Evolutionary conservation across 192 early-diverging fungal genomes (phyloP).

Genomic region (Entomortierella parvispora): DNA sequence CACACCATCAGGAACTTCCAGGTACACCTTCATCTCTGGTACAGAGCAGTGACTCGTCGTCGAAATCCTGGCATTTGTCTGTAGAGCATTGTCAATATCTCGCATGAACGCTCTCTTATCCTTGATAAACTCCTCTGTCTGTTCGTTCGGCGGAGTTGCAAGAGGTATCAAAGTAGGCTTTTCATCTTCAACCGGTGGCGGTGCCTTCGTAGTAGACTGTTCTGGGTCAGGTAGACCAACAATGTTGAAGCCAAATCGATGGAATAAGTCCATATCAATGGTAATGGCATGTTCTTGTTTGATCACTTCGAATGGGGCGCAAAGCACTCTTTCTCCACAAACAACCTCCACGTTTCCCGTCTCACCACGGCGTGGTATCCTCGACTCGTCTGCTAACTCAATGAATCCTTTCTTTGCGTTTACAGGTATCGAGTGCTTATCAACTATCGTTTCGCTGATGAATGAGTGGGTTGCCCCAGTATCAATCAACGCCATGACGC

Average conservation of each 20-base stretch:
- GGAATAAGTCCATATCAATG: constrained; percentile 12
- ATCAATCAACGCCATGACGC: constrained; percentile 4
- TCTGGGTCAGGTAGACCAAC: constrained; percentile 6
- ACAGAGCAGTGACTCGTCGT: not conserved
- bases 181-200: not conserved
- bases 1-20: not conserved
- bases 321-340: constrained; percentile 19
- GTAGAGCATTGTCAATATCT: not conserved
- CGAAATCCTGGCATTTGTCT: not conserved
- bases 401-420: constrained; percentile 3
- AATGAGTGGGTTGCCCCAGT: constrained; percentile 14
- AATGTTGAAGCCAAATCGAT: constrained; percentile 13
- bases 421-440: constrained; percentile 3
- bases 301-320: constrained; percentile 15
- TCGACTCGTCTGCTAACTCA: constrained; percentile 12
- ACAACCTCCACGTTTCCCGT: constrained; percentile 16
- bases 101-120: not conserved
- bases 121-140: constrained; percentile 2
- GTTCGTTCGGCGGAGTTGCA: not conserved
- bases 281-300: constrained; percentile 10
- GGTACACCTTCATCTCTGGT: not conserved
- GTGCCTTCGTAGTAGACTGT: not conserved
- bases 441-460: constrained; percentile 9
- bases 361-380: constrained; percentile 2
- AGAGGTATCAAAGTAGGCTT: constrained; percentile 6